A percentile compares a stretch with the other conserved stretches of the same genome.
phyloP scores from a whole-genome alignment of 2,329 filamentous ascomycete species.

The Verticillium isaacii region DNA sequence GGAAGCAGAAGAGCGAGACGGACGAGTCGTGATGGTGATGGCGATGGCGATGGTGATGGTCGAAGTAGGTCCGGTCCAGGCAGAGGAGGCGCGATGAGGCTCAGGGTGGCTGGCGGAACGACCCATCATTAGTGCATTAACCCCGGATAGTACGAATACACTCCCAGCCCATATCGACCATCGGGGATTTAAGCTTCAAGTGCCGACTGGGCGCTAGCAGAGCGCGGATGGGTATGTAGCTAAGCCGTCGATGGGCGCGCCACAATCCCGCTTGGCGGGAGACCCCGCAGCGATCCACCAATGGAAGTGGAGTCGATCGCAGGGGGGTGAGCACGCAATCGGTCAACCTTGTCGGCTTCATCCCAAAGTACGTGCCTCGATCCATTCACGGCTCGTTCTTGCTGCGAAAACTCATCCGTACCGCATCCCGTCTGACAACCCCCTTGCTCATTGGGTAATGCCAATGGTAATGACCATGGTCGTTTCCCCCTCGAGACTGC shows the following conservation, averaged over 20 bases:
- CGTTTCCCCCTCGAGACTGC: not conserved
- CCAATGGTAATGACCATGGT: not conserved
- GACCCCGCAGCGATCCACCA: not conserved
- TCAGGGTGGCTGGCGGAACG: not conserved
- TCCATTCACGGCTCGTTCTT: not conserved
- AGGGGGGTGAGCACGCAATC: conserved; percentile 1
- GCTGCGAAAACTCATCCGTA: not conserved
- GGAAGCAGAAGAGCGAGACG: conserved; percentile 18
- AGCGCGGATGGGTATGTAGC: not conserved
- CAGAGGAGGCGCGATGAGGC: too few relatives aligned
- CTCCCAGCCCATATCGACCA: not conserved
- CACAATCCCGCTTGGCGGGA: not conserved
- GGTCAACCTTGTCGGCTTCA: not conserved
- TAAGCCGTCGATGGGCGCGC: not conserved
- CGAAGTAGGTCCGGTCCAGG: too few relatives aligned
- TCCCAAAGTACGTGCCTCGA: not conserved
- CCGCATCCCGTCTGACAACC: not conserved
- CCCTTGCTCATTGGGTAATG: not conserved
- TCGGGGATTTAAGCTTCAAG: not conserved
- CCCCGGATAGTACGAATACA: not conserved
- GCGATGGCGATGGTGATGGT: not conserved
- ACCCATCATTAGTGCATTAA: not conserved
- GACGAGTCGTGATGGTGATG: not conserved
- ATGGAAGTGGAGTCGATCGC: not conserved
- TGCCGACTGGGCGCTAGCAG: not conserved